Conservation (phyloP, 2,329 filamentous ascomycete species). For the Phialophora macrospora region DNA sequence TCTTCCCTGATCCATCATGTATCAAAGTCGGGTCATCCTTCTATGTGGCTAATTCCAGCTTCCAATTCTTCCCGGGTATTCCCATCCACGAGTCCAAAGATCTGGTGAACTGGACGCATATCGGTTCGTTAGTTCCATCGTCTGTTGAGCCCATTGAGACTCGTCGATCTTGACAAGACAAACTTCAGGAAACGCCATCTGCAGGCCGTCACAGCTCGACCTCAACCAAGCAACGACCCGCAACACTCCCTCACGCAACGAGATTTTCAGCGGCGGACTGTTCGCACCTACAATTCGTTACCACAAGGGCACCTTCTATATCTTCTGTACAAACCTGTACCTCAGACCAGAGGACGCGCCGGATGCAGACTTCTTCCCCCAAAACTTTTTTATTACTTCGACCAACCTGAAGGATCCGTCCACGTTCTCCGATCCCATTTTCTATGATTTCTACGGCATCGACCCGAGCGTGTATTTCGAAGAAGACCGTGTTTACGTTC, state of each 20-base stretch:
- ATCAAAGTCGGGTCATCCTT: constrained; percentile 57
- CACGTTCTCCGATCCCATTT: constrained; percentile 60
- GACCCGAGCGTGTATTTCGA: constrained; percentile 63
- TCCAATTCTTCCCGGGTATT: constrained; percentile 66
- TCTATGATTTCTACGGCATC: constrained; percentile 60
- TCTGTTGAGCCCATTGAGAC: neutral
- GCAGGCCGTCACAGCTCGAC: constrained; percentile 41
- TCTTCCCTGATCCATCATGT: constrained; percentile 67
- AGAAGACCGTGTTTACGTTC: constrained; percentile 58
- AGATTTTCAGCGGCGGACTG: constrained; percentile 15
- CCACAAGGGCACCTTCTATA: constrained; percentile 52
- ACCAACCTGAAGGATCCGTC: constrained; percentile 58
- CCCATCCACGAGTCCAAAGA: constrained; percentile 63
- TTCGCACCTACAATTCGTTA: constrained; percentile 51
- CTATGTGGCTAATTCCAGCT: constrained; percentile 66
- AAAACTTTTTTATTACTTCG: constrained; percentile 59
- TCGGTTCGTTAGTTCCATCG: constrained; percentile 27
- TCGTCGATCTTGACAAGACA: neutral
- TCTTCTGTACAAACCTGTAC: constrained; percentile 54
- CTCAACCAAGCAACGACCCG: neutral
- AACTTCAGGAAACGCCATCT: constrained; percentile 36
- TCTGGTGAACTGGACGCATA: constrained; percentile 49
- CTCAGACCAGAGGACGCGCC: constrained; percentile 51
- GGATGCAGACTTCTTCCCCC: constrained; percentile 46
- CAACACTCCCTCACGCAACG: neutral